Base-by-base conservation (phyloP, 2,329 filamentous ascomycete species). In the Talaromyces sp. region DNA sequence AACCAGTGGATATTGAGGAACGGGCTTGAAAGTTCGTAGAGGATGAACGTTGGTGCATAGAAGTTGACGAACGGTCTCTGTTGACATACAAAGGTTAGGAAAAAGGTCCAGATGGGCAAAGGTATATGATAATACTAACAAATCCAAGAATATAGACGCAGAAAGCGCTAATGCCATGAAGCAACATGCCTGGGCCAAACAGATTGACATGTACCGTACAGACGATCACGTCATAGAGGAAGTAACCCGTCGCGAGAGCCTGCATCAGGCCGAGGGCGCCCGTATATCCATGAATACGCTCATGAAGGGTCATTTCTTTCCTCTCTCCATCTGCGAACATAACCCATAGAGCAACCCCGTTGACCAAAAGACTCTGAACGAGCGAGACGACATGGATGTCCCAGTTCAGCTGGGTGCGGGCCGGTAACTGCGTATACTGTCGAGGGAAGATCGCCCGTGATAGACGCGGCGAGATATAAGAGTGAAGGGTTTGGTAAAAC, bases 1-100 rank as follows among this genome's bases (percentile, higher is more conserved):
- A 88, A 88, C 86, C 86, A 88, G 77, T 88, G 86, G 70, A 88
- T 83, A 73, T 88, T 88, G 64, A 88, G 79, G 72, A 88, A 88
- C 9, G 86, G 86, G 64, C 81, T 83, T 47, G 84, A 87, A 65
- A 88, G 83, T 70, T 88, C 86, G 76, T 88, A 88, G 66, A 88
- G 84, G 68, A 88, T 85, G 75, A 88, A 88, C 6, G 81, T 82
- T 0, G 85, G 83, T 19, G 80, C 83, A 72, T 88, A 88, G 78
- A 81, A 88, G 72, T 87, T 87, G 63, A 87, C 76, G 69, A 88
- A 88, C 2, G 86, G 86, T 65, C 85, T 80, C 85, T 88, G 49
- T 32, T 36, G 22, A 47, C 44, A 47, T 4, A 47, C 15, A 11
- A 25, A 11, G 44, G 19, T 52, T 36, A 60, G 44, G 27, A 33